These are phyloP conservation scores for Seminavis robusta DNA, from an alignment of 108 stramenopile species.

Conservation along the genomic window DNA sequence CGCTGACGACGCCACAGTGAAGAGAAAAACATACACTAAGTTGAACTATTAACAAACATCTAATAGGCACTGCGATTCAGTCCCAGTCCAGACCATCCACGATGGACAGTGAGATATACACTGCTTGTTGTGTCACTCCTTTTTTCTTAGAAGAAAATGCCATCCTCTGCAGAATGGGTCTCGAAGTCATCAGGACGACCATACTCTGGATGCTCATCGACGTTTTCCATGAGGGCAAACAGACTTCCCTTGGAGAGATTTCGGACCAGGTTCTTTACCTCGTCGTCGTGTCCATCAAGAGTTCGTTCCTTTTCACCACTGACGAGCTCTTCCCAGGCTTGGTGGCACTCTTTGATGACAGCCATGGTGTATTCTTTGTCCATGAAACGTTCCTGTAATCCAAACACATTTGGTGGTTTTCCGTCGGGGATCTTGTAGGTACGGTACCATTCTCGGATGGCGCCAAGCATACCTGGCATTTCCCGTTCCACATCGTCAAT, in stretches of 20 bases:
- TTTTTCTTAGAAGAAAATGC: conserved; percentile 28
- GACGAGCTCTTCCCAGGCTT: conserved; percentile 84
- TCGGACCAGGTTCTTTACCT: conserved; percentile 71
- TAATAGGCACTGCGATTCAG: too few relatives aligned
- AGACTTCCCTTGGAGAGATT: conserved; percentile 80
- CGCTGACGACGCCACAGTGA: too few relatives aligned
- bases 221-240: conserved; percentile 52
- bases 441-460: conserved; percentile 97
- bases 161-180: too few relatives aligned
- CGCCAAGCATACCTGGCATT: conserved; percentile 85
- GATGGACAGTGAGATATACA: too few relatives aligned
- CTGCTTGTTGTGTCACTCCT: too few relatives aligned
- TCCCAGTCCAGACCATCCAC: too few relatives aligned
- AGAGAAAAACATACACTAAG: too few relatives aligned
- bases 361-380: conserved; percentile 84
- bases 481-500: conserved; percentile 93
- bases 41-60: too few relatives aligned
- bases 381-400: conserved; percentile 92
- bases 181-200: conserved; percentile 34
- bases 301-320: conserved; percentile 80
- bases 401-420: conserved; percentile 96
- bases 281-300: conserved; percentile 36
- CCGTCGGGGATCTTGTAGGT: conserved; percentile 99
- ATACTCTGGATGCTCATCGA: conserved; percentile 71
- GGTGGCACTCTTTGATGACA: conserved; percentile 85